These are phyloP conservation scores for Quercus glauca DNA, from an alignment of 306 rosid genomes.

Conservation along the genomic window DNA sequence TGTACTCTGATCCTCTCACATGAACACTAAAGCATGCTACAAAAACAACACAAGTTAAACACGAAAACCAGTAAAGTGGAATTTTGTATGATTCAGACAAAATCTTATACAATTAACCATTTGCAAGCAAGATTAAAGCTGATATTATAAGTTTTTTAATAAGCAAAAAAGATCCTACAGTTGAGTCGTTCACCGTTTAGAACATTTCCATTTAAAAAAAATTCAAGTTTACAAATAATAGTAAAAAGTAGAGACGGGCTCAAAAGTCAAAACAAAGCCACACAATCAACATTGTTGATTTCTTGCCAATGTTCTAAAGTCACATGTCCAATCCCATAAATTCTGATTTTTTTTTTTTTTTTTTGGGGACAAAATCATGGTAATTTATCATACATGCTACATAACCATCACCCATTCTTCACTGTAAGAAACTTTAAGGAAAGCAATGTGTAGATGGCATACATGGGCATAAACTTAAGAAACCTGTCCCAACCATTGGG, in stretches of 20 bases:
- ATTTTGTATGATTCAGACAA: neutral
- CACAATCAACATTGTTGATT: neutral
- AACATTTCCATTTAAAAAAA: neutral
- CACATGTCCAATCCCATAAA: neutral
- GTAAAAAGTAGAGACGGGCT: neutral
- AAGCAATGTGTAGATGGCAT: too few relatives aligned
- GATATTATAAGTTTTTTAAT: neutral
- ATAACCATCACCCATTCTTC: neutral
- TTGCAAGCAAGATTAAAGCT: neutral
- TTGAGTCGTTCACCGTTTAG: neutral
- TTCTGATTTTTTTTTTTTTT: too few relatives aligned
- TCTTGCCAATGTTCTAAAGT: neutral
- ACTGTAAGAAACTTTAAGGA: too few relatives aligned
- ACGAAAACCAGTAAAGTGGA: neutral
- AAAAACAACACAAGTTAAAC: constrained; percentile 11
- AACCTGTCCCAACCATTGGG: too few relatives aligned
- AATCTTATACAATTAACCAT: neutral
- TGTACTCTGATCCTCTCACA: constrained; percentile 93
- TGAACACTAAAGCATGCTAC: constrained; percentile 95
- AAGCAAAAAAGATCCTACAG: neutral
- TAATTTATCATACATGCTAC: neutral
- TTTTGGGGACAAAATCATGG: too few relatives aligned
- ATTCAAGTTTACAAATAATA: neutral
- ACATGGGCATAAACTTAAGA: too few relatives aligned
- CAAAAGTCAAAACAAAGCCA: neutral